Base-by-base conservation (phyloP, 2,329 filamentous ascomycete species). In the Neonectria hederae region DNA sequence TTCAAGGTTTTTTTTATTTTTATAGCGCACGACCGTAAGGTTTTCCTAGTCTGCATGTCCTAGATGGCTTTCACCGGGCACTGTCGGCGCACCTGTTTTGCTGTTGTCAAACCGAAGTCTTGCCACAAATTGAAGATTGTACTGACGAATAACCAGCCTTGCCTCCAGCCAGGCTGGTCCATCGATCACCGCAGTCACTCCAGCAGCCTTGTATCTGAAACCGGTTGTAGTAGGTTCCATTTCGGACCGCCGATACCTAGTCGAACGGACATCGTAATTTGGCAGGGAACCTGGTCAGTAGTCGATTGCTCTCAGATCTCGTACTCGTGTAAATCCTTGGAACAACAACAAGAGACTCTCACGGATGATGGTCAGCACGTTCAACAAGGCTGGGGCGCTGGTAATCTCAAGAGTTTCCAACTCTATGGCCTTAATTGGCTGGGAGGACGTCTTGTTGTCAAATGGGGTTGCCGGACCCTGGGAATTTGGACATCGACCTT, bases 381-480 rank as follows among this genome's bases (percentile, higher is more conserved):
- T 46, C 42, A 45, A 24, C 26, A 30, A 48, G 46, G 24, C 19
- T 30, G 26, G 45, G 46, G 19, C n/a, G n/a, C 46, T 49, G 17
- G 26, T 30, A 43, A 22, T 49, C 63, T 58, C 56, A 52, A 65
- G 52, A 56, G 66, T 65, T 68, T 35, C 54, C 63, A 68, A 65
- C 62, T 63, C 42, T 61, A 54, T 38, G 52, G 30, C 53, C 42
- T 42, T 38, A 59, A 60, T 67, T 57, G 63, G 62, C 9, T 38
- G 13, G 9, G n/a, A 9, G 21, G 43, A 22, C 38, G 22, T 10
- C 26, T 13, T 38, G 45, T 35, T 45, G 19, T 46, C 32, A 60
- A 65, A 21, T 59, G 48, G 64, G 61, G 51, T 48, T 40, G 56
- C 45, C 28, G 38, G 52, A 30, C 40, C 46, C 48, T 38, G 35